Evolutionary conservation across 306 rosid species (phyloP), one percentile per base, ranked within the genome.

Genomic region (Macrotyloma uniflorum): DNA sequence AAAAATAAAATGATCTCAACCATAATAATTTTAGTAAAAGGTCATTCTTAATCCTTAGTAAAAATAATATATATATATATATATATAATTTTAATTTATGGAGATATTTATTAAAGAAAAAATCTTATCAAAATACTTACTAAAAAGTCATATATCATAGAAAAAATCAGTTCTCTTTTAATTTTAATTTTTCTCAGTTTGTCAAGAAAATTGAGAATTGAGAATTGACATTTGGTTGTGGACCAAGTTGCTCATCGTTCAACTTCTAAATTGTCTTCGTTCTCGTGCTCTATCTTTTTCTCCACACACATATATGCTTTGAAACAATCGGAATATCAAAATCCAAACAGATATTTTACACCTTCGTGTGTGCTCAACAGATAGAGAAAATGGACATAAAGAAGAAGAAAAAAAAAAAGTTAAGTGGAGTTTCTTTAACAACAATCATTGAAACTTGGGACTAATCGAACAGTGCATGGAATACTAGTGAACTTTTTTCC

Each of bases 401-500:
- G 28, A 36, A 40, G 45, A 40, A 11, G 12, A 10, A 15, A 8
- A 7, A 9, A 15, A 35, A 66, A 67, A 72, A 5, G 54, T n/a
- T 2, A 33, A 5, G 0, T 7, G 13, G 50, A 28, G 43, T 64
- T 18, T n/a, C 51, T 77, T 24, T 53, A n/a, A 70, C 20, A 30
- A 76, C 64, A 42, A 33, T 77, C 62, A 74, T 76, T 58, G 71
- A 32, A 5, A 59, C 9, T 59, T 57, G 1, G 45, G 43, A 43
- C 8, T 35, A 63, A 36, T 58, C 47, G 46, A 24, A 36, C 23
- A 67, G 36, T 43, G 53, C 38, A 43, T 42, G 1, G 10, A 3
- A 24, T 22, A 20, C 43, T 42, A 16, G 18, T 40, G 57, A 55
- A 72, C 54, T 9, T 54, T 72, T 54, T 54, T 15, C 15, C 16